These are phyloP conservation scores for Paecilomyces dactylethromorphus DNA, from an alignment of 2,329 filamentous ascomycete species.

Conservation along the genomic window DNA sequence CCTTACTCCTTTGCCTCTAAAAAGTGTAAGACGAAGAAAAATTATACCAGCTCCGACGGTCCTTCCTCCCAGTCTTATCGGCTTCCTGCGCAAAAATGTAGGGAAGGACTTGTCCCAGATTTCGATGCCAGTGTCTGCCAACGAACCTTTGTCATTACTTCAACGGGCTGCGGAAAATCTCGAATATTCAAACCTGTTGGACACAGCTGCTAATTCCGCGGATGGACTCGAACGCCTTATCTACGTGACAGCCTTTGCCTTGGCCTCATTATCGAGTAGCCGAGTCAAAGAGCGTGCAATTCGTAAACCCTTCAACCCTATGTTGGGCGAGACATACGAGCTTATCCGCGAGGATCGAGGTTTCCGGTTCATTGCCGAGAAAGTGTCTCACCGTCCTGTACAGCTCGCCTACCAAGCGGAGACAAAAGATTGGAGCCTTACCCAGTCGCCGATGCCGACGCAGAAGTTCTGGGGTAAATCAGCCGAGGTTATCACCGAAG, in stretches of 20 bases:
- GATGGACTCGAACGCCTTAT: conserved; percentile 67
- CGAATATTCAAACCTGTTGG: conserved; percentile 81
- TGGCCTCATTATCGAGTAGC: conserved; percentile 75
- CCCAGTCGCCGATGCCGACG: conserved; percentile 78
- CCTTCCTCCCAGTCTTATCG: conserved; percentile 81
- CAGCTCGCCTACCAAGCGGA: conserved; percentile 92
- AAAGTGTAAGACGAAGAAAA: conserved; percentile 58
- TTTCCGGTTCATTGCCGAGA: conserved; percentile 89
- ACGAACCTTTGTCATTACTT: conserved; percentile 82
- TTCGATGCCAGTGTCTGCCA: conserved; percentile 94
- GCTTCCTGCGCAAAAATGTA: conserved; percentile 93
- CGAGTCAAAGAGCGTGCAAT: conserved; percentile 86
- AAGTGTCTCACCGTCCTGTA: conserved; percentile 87
- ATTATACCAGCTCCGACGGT: conserved; percentile 69
- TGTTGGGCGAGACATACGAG: conserved; percentile 93
- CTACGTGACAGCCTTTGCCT: conserved; percentile 81
- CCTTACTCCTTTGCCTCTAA: conserved; percentile 69
- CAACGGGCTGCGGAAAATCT: conserved; percentile 86
- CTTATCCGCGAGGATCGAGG: conserved; percentile 80
- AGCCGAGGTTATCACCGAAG: conserved; percentile 88
- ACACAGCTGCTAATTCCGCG: conserved; percentile 56
- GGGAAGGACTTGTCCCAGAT: conserved; percentile 96
- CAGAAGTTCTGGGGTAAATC: conserved; percentile 99
- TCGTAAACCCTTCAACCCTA: conserved; percentile 94
- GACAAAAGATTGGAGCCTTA: conserved; percentile 73